A percentile compares a stretch with the other conserved stretches of the same genome.
Evolutionary conservation across 805 yeast genomes (phyloP).

Genomic region (Wickerhamia fluorescens): DNA sequence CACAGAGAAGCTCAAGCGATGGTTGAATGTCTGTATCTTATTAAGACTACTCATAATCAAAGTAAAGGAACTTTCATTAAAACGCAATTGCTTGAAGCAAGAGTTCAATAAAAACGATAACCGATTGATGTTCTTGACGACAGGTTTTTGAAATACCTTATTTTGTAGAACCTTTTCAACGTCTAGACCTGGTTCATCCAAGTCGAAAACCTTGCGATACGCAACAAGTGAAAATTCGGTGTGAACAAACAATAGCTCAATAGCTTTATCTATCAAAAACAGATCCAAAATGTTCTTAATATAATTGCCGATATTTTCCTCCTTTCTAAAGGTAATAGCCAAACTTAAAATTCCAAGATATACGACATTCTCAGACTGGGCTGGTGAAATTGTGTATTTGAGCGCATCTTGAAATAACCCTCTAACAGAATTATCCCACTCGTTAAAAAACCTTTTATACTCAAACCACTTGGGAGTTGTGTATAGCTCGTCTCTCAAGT

Average conservation of each 20-base stretch:
- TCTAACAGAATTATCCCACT: conserved; percentile 24
- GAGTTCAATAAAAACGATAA: conserved; percentile 40
- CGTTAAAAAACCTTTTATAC: conserved; percentile 26
- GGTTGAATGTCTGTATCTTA: conserved; percentile 24
- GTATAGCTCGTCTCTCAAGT: conserved; percentile 25
- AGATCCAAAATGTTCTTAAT: conserved; percentile 11
- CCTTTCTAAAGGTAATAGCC: conserved; percentile 23
- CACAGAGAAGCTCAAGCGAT: conserved; percentile 10
- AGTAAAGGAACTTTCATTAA: conserved; percentile 9
- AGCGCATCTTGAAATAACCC: conserved; percentile 23
- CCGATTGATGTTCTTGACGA: conserved; percentile 41
- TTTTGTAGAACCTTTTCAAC: no score
- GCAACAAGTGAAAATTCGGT: conserved; percentile 5
- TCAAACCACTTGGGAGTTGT: conserved; percentile 19
- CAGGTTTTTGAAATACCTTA: conserved; percentile 33
- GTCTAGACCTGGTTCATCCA: conserved; percentile 7
- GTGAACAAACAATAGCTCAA: conserved; percentile 15
- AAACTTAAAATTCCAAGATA: conserved; percentile 28
- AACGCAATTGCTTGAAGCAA: conserved; percentile 15
- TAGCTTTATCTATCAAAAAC: conserved; percentile 13
- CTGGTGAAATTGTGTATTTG: conserved; percentile 15
- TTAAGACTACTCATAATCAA: conserved; percentile 13
- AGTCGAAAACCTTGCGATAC: conserved; percentile 13
- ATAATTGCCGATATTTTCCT: conserved; percentile 14
- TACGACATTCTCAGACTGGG: conserved; percentile 15